A percentile compares a stretch with the other conserved stretches of the same genome.
Conservation (phyloP, 352 stramenopile species). For the Thalassiosira mediterranea region DNA sequence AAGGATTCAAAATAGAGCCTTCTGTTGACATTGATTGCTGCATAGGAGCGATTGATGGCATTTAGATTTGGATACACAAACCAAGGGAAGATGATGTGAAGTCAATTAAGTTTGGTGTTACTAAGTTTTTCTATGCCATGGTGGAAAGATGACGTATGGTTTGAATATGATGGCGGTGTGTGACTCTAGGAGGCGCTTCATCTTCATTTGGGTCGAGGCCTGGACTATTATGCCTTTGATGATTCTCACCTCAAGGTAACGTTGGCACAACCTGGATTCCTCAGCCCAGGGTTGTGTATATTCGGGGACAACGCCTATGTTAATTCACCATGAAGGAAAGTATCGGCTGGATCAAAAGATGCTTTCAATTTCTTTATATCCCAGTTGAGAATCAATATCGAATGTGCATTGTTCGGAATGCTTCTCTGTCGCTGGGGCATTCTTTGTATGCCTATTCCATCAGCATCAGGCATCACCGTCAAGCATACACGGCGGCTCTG, state of each 20-base stretch:
- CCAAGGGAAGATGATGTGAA: constrained; percentile 30
- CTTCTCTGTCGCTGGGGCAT: constrained; percentile 44
- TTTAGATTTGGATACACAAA: constrained; percentile 53
- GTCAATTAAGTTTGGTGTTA: not conserved
- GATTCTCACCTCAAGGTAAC: constrained; percentile 7
- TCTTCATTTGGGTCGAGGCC: constrained; percentile 43
- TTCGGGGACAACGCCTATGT: constrained; percentile 54
- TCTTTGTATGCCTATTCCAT: constrained; percentile 19
- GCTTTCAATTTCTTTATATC: constrained; percentile 55
- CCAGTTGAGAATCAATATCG: constrained; percentile 41
- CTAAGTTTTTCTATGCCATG: constrained; percentile 52
- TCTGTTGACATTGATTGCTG: constrained; percentile 19
- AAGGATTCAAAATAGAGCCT: constrained; percentile 29
- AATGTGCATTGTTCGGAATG: constrained; percentile 63
- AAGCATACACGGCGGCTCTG: constrained; percentile 10
- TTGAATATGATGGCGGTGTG: constrained; percentile 48
- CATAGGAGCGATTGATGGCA: constrained; percentile 51
- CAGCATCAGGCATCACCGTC: no score
- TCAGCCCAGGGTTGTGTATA: constrained; percentile 19
- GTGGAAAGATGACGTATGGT: constrained; percentile 47
- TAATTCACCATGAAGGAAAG: constrained; percentile 36
- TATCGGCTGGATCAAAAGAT: constrained; percentile 16
- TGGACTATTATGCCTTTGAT: constrained; percentile 48
- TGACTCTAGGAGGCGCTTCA: constrained; percentile 19
- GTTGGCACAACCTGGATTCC: constrained; percentile 19